These are phyloP conservation scores for Agaricus subrufescens DNA, from an alignment of 768 basidiomycete genomes.

Conservation along the genomic window DNA sequence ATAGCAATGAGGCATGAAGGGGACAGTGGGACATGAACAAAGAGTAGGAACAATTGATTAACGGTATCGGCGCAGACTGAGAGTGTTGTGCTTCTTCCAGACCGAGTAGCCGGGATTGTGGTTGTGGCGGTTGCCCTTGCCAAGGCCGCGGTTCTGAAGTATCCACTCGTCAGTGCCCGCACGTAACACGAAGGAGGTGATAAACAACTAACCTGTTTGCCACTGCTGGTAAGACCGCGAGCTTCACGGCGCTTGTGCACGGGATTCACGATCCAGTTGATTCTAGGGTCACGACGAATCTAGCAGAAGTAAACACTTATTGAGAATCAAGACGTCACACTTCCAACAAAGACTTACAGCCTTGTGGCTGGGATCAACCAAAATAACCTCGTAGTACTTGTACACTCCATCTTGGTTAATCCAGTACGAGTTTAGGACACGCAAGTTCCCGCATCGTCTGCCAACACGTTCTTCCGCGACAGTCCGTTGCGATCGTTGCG, in stretches of 20 bases:
- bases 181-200: not conserved
- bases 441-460: conserved; percentile 90
- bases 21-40: conserved; percentile 17
- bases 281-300: conserved; percentile 94
- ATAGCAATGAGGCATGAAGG: conserved; percentile 18
- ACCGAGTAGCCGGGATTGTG: conserved; percentile 86
- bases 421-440: conserved; percentile 99
- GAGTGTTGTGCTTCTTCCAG: conserved; percentile 99
- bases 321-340: not conserved
- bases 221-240: conserved; percentile 94
- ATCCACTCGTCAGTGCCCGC: not conserved
- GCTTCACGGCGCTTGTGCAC: conserved; percentile 99
- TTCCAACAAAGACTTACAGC: conserved; percentile 55
- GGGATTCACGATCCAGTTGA: conserved; percentile 98
- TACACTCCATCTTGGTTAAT: conserved; percentile 98
- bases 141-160: conserved; percentile 87
- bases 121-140: conserved; percentile 94
- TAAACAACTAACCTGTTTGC: conserved; percentile 74
- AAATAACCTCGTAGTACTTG: conserved; percentile 99
- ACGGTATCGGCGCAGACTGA: conserved; percentile 86
- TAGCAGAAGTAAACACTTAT: conserved; percentile 18
- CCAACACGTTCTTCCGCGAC: conserved; percentile 99
- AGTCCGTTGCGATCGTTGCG: conserved; percentile 88
- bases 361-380: conserved; percentile 94
- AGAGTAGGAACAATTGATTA: conserved; percentile 36